Evolutionary conservation across 2,329 filamentous ascomycete species (phyloP).

Genomic region (Aspergillus ustus): DNA sequence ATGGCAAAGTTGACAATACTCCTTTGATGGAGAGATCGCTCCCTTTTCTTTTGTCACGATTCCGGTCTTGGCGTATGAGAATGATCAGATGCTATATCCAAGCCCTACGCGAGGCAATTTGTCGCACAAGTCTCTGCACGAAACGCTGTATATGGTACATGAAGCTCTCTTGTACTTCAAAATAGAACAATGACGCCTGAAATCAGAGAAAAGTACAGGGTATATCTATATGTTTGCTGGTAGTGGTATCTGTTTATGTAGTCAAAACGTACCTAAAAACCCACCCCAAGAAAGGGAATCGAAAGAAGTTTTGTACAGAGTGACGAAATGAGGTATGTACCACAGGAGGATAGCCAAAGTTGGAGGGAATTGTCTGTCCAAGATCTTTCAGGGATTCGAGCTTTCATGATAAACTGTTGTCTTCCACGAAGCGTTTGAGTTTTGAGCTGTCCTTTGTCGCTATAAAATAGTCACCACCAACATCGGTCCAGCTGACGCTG

Average conservation of each 20-base stretch:
- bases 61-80: neutral
- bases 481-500: conserved; percentile 87
- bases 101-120: neutral
- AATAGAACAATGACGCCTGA: neutral
- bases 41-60: neutral
- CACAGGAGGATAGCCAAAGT: neutral
- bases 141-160: neutral
- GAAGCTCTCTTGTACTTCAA: neutral
- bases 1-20: neutral
- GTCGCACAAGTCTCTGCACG: neutral
- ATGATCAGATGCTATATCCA: neutral
- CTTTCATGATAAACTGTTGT: conserved; percentile 32
- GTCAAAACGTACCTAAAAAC: neutral
- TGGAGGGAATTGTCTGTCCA: neutral
- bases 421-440: conserved; percentile 53
- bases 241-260: conserved; percentile 15
- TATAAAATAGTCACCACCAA: conserved; percentile 84
- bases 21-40: neutral
- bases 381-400: neutral
- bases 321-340: neutral
- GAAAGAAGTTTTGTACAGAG: conserved; percentile 10
- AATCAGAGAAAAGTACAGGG: neutral
- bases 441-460: conserved; percentile 73
- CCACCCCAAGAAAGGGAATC: neutral
- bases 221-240: conserved; percentile 11